Evolutionary conservation across 2,329 filamentous ascomycete genomes (phyloP).

Genomic region (Alternaria atra): DNA sequence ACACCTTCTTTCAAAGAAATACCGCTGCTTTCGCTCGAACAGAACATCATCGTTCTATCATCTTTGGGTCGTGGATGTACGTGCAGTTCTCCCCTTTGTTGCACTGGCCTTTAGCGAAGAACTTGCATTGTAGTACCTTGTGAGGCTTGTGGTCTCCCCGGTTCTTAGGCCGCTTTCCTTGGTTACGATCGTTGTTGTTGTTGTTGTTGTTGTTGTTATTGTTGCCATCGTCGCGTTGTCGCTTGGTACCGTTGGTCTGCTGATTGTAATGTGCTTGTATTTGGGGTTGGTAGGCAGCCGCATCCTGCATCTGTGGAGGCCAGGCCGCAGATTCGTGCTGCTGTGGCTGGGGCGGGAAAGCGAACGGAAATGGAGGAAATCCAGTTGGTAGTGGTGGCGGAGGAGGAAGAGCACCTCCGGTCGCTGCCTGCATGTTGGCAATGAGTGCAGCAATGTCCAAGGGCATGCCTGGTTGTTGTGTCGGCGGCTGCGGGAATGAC

Average conservation of each 20-base stretch:
- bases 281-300: conserved; percentile 18
- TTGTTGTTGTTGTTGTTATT: conserved; percentile 37
- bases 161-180: conserved; percentile 62
- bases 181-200: conserved; percentile 45
- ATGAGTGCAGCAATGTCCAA: conserved; percentile 37
- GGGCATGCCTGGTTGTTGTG: conserved; percentile 24
- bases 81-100: conserved; percentile 78
- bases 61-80: conserved; percentile 69
- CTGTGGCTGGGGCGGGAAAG: conserved; percentile 24
- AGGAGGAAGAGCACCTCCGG: conserved; percentile 28
- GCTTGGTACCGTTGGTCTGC: conserved; percentile 47
- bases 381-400: conserved; percentile 37
- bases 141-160: conserved; percentile 39
- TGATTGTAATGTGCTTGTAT: conserved; percentile 32
- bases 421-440: conserved; percentile 34
- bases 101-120: conserved; percentile 76
- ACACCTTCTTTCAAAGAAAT: not conserved
- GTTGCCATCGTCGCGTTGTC: conserved; percentile 44
- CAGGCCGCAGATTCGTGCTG: conserved; percentile 20
- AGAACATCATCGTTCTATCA: not conserved
- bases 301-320: conserved; percentile 26
- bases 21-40: not conserved
- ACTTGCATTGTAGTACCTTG: conserved; percentile 66
- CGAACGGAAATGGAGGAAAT: conserved; percentile 26
- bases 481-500: conserved; percentile 21